Percentiles rank a stretch among this genome's conserved stretches.
Conservation (phyloP, 1,139 yeast species). For the Blastobotrys niveus region DNA sequence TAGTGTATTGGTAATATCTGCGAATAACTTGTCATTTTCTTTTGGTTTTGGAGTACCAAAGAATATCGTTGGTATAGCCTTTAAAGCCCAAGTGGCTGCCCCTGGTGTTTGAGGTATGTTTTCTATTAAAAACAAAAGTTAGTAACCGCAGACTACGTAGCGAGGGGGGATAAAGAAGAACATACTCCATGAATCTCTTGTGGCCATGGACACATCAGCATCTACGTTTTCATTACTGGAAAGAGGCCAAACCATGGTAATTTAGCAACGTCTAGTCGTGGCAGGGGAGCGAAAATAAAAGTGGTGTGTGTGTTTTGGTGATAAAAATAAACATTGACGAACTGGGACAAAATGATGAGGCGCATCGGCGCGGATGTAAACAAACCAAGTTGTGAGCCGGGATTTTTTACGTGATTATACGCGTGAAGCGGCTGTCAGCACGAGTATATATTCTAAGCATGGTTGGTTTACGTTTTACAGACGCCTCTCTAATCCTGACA, state of each 20-base stretch:
- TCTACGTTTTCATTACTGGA: constrained; percentile 5
- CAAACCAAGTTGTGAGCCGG: too few relatives aligned
- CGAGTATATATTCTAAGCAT: too few relatives aligned
- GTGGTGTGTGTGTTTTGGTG: too few relatives aligned
- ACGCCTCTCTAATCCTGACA: too few relatives aligned
- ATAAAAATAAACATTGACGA: too few relatives aligned
- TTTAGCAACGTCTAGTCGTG: not conserved
- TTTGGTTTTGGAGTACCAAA: constrained; percentile 22
- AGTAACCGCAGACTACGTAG: not conserved
- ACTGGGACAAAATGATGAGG: too few relatives aligned
- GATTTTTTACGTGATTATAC: too few relatives aligned
- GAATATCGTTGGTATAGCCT: constrained; percentile 21
- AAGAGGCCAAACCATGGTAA: constrained; percentile 12
- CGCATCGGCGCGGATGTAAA: too few relatives aligned
- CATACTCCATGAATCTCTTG: constrained; percentile 10
- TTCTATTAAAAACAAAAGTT: constrained; percentile 4
- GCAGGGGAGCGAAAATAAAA: not conserved
- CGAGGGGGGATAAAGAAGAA: not conserved
- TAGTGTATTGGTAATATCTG: constrained; percentile 16
- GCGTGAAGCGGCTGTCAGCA: too few relatives aligned
- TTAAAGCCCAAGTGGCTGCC: constrained; percentile 22
- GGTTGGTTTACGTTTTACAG: too few relatives aligned
- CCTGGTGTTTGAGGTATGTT: constrained; percentile 24
- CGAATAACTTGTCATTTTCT: constrained; percentile 17
- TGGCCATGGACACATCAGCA: constrained; percentile 13